phyloP scores from a whole-genome alignment of 257 asterid genomes.

The Schizonepeta tenuifolia region DNA sequence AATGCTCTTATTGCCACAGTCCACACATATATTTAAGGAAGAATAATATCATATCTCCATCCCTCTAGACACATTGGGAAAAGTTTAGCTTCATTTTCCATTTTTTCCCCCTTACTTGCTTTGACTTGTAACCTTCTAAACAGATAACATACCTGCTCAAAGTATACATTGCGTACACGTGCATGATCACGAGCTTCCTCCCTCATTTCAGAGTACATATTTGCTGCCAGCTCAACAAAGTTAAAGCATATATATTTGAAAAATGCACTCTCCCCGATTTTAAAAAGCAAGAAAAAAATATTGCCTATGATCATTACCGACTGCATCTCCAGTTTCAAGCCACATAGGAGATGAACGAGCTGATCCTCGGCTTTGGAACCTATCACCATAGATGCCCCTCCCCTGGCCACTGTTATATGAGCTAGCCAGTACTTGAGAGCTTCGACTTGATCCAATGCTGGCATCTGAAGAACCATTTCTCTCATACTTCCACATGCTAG shows the following conservation, averaged over 20 bases:
- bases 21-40: not conserved
- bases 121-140: constrained; percentile 24
- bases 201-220: constrained; percentile 91
- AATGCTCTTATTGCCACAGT: not conserved
- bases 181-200: constrained; percentile 99
- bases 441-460: constrained; percentile 84
- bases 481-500: constrained; percentile 82
- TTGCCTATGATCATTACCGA: constrained; percentile 67
- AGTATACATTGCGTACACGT: constrained; percentile 87
- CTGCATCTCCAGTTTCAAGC: constrained; percentile 99
- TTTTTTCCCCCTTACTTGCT: not conserved
- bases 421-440: constrained; percentile 68
- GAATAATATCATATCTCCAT: not conserved
- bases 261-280: constrained; percentile 32
- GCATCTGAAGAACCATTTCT: constrained; percentile 66
- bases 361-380: constrained; percentile 69
- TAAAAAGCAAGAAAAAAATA: constrained; percentile 33
- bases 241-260: constrained; percentile 53
- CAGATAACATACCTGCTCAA: constrained; percentile 79
- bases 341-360: constrained; percentile 73
- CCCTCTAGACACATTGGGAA: not conserved
- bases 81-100: not conserved
- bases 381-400: constrained; percentile 58
- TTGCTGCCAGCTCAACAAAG: constrained; percentile 80
- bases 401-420: constrained; percentile 67